Evolutionary conservation across 2,329 filamentous ascomycete species (phyloP).

Genomic region (Amylocarpus encephaloides): DNA sequence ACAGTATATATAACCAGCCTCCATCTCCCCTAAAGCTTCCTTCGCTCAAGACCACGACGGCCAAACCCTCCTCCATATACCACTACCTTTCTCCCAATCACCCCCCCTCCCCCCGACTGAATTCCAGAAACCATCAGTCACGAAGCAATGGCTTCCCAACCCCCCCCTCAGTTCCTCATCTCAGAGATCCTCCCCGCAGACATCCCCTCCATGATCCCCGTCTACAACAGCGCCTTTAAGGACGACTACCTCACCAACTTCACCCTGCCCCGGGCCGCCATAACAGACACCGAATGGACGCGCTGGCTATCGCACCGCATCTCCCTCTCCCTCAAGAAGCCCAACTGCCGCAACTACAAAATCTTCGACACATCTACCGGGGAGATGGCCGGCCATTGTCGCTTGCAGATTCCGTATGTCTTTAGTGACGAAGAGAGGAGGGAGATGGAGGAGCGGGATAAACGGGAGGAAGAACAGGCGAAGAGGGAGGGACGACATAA

Average conservation of each 20-base stretch:
- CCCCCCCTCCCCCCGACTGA: too few species aligned
- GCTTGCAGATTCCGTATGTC: constrained; percentile 33
- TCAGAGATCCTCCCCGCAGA: constrained; percentile 24
- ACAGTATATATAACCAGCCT: too few species aligned
- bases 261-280: constrained; percentile 15
- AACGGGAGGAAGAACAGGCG: constrained; percentile 4
- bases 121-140: too few species aligned
- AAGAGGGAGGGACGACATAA: constrained; percentile 8
- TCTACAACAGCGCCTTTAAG: constrained; percentile 30
- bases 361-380: constrained; percentile 27
- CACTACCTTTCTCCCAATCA: too few species aligned
- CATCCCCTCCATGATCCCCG: constrained; percentile 25
- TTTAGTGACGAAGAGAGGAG: constrained; percentile 18
- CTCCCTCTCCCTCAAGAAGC: constrained; percentile 26
- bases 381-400: constrained; percentile 29
- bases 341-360: constrained; percentile 31
- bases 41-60: too few species aligned
- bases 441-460: constrained; percentile 3
- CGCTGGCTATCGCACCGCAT: constrained; percentile 31
- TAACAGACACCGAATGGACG: constrained; percentile 9
- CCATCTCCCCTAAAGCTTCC: too few species aligned
- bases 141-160: neutral
- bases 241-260: constrained; percentile 27
- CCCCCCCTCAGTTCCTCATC: neutral
- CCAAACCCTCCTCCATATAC: too few species aligned